Conservation (phyloP, 192 early-diverging fungal species). For the Kappamyces sp. region DNA sequence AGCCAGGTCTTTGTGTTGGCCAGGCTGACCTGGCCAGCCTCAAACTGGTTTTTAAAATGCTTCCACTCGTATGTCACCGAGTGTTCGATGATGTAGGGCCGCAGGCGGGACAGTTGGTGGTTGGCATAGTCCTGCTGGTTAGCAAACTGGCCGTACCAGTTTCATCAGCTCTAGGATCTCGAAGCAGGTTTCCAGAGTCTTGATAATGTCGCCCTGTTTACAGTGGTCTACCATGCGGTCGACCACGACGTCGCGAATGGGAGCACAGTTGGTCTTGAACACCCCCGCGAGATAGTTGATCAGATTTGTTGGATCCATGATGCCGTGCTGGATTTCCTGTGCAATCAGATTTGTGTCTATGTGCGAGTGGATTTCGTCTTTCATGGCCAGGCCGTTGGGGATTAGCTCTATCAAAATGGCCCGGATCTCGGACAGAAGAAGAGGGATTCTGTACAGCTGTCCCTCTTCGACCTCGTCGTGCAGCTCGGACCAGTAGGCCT, state of each 20-base stretch:
- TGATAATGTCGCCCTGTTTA: constrained; percentile 51
- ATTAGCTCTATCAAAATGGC: constrained; percentile 65
- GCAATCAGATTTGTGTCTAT: constrained; percentile 43
- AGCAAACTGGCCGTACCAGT: constrained; percentile 28
- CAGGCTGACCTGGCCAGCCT: constrained; percentile 16
- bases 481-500: constrained; percentile 69
- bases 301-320: constrained; percentile 52
- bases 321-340: constrained; percentile 62
- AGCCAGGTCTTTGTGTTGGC: constrained; percentile 27
- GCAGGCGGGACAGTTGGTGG: constrained; percentile 57
- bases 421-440: constrained; percentile 71
- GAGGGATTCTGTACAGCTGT: constrained; percentile 42
- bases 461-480: constrained; percentile 45
- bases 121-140: constrained; percentile 53
- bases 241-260: constrained; percentile 58
- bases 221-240: constrained; percentile 54
- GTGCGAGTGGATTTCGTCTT: constrained; percentile 40
- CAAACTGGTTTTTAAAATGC: constrained; percentile 50
- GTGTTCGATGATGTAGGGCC: constrained; percentile 63
- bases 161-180: constrained; percentile 69
- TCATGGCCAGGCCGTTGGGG: constrained; percentile 33
- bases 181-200: constrained; percentile 67
- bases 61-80: constrained; percentile 64
- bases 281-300: constrained; percentile 56
- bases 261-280: constrained; percentile 64